These are phyloP conservation scores for Ascochyta viciae-villosae DNA, from an alignment of 2,329 filamentous ascomycete genomes.

Conservation along the genomic window DNA sequence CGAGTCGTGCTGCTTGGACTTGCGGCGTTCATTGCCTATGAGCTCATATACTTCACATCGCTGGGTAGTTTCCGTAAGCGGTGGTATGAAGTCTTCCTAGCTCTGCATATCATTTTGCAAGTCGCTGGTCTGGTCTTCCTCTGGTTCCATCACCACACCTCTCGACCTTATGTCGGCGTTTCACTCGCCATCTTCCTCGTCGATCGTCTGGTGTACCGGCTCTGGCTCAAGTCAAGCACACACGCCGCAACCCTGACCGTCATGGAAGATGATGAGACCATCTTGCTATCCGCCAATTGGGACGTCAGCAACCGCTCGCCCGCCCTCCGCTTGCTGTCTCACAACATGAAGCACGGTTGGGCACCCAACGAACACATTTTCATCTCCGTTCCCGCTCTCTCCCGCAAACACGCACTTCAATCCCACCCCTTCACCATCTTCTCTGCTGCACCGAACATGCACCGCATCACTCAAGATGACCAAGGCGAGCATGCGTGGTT, in stretches of 20 bases:
- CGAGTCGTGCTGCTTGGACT: constrained; percentile 63
- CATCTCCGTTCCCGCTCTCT: constrained; percentile 64
- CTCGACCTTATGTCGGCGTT: constrained; percentile 60
- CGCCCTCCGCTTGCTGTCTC: constrained; percentile 19
- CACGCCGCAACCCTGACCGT: constrained; percentile 60
- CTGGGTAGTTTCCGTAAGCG: constrained; percentile 65
- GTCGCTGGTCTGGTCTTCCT: constrained; percentile 62
- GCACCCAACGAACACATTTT: constrained; percentile 69
- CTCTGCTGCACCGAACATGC: constrained; percentile 59
- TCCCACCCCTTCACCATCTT: constrained; percentile 73
- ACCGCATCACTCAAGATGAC: constrained; percentile 33
- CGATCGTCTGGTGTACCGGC: constrained; percentile 65
- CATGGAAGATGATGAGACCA: constrained; percentile 64
- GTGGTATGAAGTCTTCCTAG: constrained; percentile 70
- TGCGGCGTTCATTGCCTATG: constrained; percentile 63
- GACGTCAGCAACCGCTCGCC: constrained; percentile 30
- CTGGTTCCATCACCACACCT: constrained; percentile 65
- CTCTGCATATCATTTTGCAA: constrained; percentile 65
- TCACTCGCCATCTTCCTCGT: constrained; percentile 64
- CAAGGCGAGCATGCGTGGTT: constrained; percentile 58
- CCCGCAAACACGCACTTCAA: constrained; percentile 61
- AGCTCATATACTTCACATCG: constrained; percentile 68
- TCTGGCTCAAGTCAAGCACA: constrained; percentile 59
- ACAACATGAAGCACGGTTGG: constrained; percentile 62
- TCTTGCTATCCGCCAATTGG: constrained; percentile 59